Conservation (phyloP, 148 eudicot species). For the Polygonum maritimum region DNA sequence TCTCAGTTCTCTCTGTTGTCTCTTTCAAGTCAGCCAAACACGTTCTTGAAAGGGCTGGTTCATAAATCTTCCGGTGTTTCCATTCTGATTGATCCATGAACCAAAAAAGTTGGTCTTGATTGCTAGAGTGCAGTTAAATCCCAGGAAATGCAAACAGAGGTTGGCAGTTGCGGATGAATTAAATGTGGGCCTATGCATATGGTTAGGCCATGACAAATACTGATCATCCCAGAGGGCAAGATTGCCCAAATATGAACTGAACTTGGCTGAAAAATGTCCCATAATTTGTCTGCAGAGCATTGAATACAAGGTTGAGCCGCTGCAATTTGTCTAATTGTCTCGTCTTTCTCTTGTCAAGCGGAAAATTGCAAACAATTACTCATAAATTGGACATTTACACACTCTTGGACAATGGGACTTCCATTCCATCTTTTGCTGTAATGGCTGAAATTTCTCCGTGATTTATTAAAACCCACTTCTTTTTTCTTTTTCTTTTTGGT, state of each 20-base stretch:
- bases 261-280: background rate
- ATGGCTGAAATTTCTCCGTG: too few species aligned
- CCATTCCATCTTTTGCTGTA: too few species aligned
- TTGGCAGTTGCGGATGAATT: background rate
- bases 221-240: background rate
- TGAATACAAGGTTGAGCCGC: background rate
- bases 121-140: background rate
- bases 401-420: too few species aligned
- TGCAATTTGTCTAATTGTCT: background rate
- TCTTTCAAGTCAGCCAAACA: background rate
- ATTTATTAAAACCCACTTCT: background rate
- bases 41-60: background rate
- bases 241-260: background rate
- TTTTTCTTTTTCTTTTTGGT: background rate
- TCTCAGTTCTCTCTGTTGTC: background rate
- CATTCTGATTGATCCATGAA: background rate
- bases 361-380: too few species aligned
- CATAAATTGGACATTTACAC: too few species aligned
- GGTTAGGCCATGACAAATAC: background rate
- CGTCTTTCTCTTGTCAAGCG: background rate
- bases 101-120: background rate
- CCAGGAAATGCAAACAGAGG: background rate
- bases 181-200: background rate
- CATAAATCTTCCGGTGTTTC: background rate
- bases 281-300: background rate